Conservation (phyloP, 495 filamentous ascomycete genomes). For the Ascodesmis nigricans region DNA sequence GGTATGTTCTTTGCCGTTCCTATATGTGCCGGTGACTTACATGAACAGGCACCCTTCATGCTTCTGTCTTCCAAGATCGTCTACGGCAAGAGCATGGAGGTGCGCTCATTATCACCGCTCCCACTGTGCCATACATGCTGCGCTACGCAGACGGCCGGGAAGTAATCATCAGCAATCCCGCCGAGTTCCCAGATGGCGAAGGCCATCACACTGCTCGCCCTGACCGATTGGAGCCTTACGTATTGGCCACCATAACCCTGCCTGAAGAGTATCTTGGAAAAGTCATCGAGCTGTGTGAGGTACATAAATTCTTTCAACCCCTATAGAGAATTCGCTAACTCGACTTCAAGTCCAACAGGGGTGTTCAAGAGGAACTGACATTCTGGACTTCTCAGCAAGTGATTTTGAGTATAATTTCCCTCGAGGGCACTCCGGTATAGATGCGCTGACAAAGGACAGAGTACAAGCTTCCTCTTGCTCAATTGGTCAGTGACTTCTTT, state of each 20-base stretch:
- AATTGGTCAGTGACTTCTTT: slow-evolving; percentile 91
- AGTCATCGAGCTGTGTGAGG: slow-evolving; percentile 85
- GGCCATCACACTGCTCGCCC: slow-evolving; percentile 31
- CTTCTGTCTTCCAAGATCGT: slow-evolving; percentile 96
- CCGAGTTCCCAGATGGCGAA: slow-evolving; percentile 62
- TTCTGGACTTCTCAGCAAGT: slow-evolving; percentile 92
- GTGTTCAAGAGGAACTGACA: slow-evolving; percentile 59
- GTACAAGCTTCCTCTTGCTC: slow-evolving; percentile 68
- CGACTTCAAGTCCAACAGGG: slow-evolving; percentile 54
- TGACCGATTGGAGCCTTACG: slow-evolving; percentile 58
- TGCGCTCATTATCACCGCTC: slow-evolving; percentile 90
- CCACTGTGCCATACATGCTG: slow-evolving; percentile 69
- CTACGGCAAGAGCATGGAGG: slow-evolving; percentile 84
- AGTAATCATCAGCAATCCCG: slow-evolving; percentile 58
- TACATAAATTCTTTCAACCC: slow-evolving; percentile 1
- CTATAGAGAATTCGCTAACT: too few species aligned
- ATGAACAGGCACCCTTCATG: slow-evolving; percentile 52
- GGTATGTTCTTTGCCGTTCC: slow-evolving; percentile 20
- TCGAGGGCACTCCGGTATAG: too few species aligned
- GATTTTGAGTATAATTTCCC: too few species aligned
- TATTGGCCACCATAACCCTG: slow-evolving; percentile 65
- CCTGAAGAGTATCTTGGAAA: slow-evolving; percentile 86
- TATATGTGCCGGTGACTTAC: background rate
- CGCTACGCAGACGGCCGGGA: slow-evolving; percentile 46
- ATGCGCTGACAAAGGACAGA: too few species aligned